A percentile compares a stretch with the other conserved stretches of the same genome.
These are phyloP conservation scores for Cercospora zeina DNA, from an alignment of 2,329 filamentous ascomycete genomes.

Conservation along the genomic window DNA sequence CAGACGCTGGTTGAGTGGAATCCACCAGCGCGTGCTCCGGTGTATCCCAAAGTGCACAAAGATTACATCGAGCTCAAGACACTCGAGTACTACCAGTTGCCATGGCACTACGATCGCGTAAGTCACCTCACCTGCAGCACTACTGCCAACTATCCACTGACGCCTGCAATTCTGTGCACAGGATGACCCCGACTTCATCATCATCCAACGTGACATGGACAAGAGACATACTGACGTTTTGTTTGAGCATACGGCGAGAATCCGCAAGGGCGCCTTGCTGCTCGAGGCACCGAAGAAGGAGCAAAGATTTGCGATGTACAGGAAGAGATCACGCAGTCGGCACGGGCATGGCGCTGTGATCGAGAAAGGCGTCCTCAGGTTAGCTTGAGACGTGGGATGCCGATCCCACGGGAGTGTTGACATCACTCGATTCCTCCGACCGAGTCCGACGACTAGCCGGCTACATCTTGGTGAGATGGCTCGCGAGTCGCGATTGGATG, in stretches of 20 bases:
- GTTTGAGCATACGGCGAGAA: constrained; percentile 53
- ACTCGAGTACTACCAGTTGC: constrained; percentile 51
- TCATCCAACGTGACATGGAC: constrained; percentile 53
- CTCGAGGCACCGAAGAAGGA: constrained; percentile 46
- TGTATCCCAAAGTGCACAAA: constrained; percentile 51
- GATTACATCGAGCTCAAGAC: constrained; percentile 51
- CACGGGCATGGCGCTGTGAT: constrained; percentile 26
- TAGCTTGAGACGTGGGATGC: constrained; percentile 19
- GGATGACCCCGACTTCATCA: constrained; percentile 51
- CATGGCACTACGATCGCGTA: constrained; percentile 52
- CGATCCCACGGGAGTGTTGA: neutral
- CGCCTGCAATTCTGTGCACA: constrained; percentile 28
- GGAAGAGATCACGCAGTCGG: constrained; percentile 39
- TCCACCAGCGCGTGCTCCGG: constrained; percentile 37
- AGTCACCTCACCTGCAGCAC: constrained; percentile 32
- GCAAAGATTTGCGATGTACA: constrained; percentile 51
- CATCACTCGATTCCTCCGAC: neutral
- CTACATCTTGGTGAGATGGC: neutral
- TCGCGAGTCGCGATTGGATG: neutral
- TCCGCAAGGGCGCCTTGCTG: constrained; percentile 46
- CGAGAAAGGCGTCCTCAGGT: constrained; percentile 28
- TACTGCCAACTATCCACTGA: constrained; percentile 19
- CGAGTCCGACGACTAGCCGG: neutral
- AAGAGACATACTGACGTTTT: constrained; percentile 51
- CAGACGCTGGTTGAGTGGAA: constrained; percentile 18